A percentile compares a stretch with the other conserved stretches of the same genome.
These are phyloP conservation scores for Cubamyces sp. DNA, from an alignment of 768 basidiomycete genomes.

Conservation along the genomic window DNA sequence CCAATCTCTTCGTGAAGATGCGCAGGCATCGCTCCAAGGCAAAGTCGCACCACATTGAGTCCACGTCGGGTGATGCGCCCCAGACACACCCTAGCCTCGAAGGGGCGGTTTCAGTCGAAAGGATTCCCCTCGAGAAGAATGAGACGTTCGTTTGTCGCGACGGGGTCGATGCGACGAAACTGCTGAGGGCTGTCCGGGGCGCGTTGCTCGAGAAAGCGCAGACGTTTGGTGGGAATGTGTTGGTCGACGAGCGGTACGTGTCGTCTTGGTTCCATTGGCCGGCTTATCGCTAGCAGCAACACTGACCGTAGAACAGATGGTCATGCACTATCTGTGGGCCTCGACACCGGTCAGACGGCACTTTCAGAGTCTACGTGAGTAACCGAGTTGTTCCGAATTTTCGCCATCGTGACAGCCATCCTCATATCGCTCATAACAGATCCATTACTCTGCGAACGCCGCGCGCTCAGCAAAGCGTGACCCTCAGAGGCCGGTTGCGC, in stretches of 20 bases:
- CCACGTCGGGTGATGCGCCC: constrained; percentile 41
- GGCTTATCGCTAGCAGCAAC: not conserved
- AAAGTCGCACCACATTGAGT: constrained; percentile 38
- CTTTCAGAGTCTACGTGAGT: constrained; percentile 65
- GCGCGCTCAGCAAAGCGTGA: constrained; percentile 56
- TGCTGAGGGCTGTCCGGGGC: constrained; percentile 59
- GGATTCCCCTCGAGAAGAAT: constrained; percentile 39
- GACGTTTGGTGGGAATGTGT: constrained; percentile 56
- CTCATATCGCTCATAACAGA: constrained; percentile 39
- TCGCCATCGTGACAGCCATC: not conserved
- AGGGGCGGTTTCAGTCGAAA: constrained; percentile 33
- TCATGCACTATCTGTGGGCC: constrained; percentile 59
- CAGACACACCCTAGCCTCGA: constrained; percentile 42
- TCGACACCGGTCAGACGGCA: constrained; percentile 50
- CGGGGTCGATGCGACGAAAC: constrained; percentile 61
- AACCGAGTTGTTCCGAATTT: not conserved
- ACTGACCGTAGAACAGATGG: constrained; percentile 52
- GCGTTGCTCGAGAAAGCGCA: constrained; percentile 54
- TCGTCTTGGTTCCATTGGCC: constrained; percentile 4
- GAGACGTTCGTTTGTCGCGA: constrained; percentile 61
- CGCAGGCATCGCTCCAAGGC: constrained; percentile 39
- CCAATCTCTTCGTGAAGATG: constrained; percentile 59
- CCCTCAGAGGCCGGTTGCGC: constrained; percentile 62
- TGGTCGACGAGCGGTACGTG: constrained; percentile 73
- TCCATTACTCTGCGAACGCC: constrained; percentile 64